These are phyloP conservation scores for Boletus tylopilopsis DNA, from an alignment of 768 basidiomycete genomes.

Conservation along the genomic window DNA sequence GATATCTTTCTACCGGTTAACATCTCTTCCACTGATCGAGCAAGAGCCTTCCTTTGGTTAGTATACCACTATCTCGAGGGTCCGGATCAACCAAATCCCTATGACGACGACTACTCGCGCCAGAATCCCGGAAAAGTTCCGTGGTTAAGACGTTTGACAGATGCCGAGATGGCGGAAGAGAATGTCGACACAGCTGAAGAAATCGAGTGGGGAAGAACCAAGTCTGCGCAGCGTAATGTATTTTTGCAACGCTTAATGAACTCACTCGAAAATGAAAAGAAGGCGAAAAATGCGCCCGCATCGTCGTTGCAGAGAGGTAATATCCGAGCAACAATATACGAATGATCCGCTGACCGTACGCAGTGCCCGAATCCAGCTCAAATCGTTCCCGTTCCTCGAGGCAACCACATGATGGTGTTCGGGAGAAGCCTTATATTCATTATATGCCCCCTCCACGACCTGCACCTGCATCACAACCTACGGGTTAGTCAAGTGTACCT, in stretches of 20 bases:
- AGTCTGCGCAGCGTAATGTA: conserved; percentile 66
- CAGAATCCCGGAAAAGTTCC: conserved; percentile 62
- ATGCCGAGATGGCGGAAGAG: conserved; percentile 55
- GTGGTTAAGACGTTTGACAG: conserved; percentile 49
- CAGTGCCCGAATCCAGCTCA: conserved; percentile 23
- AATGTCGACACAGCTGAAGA: conserved; percentile 80
- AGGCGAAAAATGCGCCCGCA: conserved; percentile 34
- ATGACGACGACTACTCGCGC: conserved; percentile 62
- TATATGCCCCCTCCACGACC: conserved; percentile 30
- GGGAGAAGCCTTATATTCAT: conserved; percentile 34
- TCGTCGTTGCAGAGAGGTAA: conserved; percentile 30
- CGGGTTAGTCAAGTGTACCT: conserved; percentile 19
- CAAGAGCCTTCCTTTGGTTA: conserved; percentile 79
- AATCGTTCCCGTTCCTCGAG: conserved; percentile 26
- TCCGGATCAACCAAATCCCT: conserved; percentile 63
- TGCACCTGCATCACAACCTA: conserved; percentile 8
- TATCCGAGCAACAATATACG: background rate
- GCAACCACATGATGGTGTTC: conserved; percentile 20
- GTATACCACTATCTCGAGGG: conserved; percentile 79
- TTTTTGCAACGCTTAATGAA: conserved; percentile 71
- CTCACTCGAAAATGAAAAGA: conserved; percentile 50
- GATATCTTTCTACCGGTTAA: conserved; percentile 82
- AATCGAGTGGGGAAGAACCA: conserved; percentile 69
- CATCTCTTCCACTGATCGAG: conserved; percentile 69
- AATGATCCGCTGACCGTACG: conserved; percentile 9